A percentile compares a stretch with the other conserved stretches of the same genome.
These are phyloP conservation scores for Mucor plumbeus DNA, from an alignment of 371 early-diverging fungal species.

Conservation along the genomic window DNA sequence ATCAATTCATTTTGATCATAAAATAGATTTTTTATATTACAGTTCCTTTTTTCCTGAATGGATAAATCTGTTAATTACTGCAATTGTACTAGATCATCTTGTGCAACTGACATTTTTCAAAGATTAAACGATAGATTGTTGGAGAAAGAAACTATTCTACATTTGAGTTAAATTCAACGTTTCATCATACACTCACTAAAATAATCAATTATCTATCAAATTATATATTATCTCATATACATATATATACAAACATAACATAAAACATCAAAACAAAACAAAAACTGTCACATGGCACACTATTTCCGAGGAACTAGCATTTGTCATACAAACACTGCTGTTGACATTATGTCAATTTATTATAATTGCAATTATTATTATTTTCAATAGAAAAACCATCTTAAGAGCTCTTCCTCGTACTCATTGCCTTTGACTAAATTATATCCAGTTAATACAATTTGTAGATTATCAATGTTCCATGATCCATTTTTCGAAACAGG, in stretches of 20 bases:
- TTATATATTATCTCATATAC: neutral
- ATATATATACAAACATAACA: neutral
- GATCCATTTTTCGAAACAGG: constrained; percentile 9
- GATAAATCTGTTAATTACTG: neutral
- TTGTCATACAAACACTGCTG: neutral
- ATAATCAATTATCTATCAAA: neutral
- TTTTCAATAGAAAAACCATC: constrained; percentile 3
- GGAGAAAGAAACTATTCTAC: too few species aligned
- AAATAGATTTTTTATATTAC: too few species aligned
- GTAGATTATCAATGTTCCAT: constrained; percentile 3
- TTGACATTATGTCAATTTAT: neutral
- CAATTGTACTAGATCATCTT: neutral
- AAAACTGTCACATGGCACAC: neutral
- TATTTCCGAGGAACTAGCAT: neutral
- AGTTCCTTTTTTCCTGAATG: neutral
- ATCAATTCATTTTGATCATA: neutral
- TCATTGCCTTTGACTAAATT: constrained; percentile 15
- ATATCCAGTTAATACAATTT: neutral
- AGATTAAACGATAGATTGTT: too few species aligned
- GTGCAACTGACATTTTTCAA: neutral
- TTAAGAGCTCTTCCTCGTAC: neutral
- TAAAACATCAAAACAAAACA: neutral
- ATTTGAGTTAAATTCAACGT: neutral
- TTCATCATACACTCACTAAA: neutral
- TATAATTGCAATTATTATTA: neutral